These are phyloP conservation scores for Fomitopsis serialis DNA, from an alignment of 768 basidiomycete genomes.

Conservation along the genomic window DNA sequence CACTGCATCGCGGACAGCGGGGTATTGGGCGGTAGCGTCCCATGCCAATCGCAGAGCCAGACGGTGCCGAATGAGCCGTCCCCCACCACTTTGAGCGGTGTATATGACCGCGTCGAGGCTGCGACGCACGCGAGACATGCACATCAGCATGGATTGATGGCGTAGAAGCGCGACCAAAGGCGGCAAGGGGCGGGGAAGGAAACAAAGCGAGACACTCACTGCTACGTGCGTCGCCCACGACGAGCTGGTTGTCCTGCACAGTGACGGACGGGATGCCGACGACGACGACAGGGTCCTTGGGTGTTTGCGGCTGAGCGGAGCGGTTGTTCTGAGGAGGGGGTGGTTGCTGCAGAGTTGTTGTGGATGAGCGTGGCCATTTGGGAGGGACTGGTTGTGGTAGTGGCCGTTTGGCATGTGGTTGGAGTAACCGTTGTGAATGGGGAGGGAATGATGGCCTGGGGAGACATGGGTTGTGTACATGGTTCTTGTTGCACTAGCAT, in stretches of 20 bases:
- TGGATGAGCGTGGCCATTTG: slow-evolving; percentile 11
- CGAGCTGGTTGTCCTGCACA: slow-evolving; percentile 60
- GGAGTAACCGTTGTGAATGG: slow-evolving; percentile 27
- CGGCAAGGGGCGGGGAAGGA: slow-evolving; percentile 3
- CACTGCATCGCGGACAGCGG: slow-evolving; percentile 94
- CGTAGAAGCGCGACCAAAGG: background rate
- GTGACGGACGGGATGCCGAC: slow-evolving; percentile 73
- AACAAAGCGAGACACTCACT: slow-evolving; percentile 43
- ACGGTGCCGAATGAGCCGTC: slow-evolving; percentile 99
- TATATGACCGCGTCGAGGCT: slow-evolving; percentile 88
- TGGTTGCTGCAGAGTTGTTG: slow-evolving; percentile 1
- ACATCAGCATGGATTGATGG: slow-evolving; percentile 8
- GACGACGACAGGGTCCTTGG: slow-evolving; percentile 61
- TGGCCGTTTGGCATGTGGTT: slow-evolving; percentile 28
- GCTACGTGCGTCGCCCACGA: slow-evolving; percentile 67
- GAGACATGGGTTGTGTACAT: slow-evolving; percentile 51
- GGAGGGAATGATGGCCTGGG: slow-evolving; percentile 32
- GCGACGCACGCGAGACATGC: background rate
- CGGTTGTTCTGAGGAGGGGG: slow-evolving; percentile 13
- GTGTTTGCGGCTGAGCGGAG: slow-evolving; percentile 16
- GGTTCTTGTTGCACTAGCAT: slow-evolving; percentile 48
- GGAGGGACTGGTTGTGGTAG: slow-evolving; percentile 16
- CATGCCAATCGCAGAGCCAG: slow-evolving; percentile 99
- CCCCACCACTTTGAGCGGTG: slow-evolving; percentile 92
- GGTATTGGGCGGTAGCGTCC: slow-evolving; percentile 86